Evolutionary conservation across 2,329 filamentous ascomycete genomes (phyloP), one percentile per base, ranked within the genome.

Genomic region (Hyphodiscus sp.): DNA sequence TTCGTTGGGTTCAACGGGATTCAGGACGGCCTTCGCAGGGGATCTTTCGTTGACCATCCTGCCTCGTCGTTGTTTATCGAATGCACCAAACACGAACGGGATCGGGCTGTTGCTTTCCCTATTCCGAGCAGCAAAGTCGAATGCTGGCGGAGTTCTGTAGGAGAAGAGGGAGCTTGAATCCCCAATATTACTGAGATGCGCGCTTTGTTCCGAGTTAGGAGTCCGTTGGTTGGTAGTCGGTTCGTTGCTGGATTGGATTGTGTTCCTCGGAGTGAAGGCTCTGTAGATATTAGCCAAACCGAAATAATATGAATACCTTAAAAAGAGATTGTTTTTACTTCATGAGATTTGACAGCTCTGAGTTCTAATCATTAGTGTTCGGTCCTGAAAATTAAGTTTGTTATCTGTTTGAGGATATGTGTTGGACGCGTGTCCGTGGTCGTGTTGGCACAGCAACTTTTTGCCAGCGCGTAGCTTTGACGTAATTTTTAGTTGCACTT

Each of bases 11-110:
- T 50, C 56, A 26, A 58, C 56, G 38, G 64, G 54, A 11, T 55
- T 54, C 10, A 64, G 51, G 33, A 61, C 58, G 4, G 54, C 63
- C 58, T 67, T 68, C 20, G 63, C 64, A 54, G 67, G 65, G 44
- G 61, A 64, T 60, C 62, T 54, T 58, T 69, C 66, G 47, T 66
- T 68, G 45, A 68, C 67, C 66, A 69, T 69, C 38, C 55, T 63
- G 6, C 26, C 44, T 51, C 30, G 51, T 11, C 2, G 29, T 19
- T 41, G 26, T 23, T 57, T 51, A 45, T 58, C 46, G 16, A 54
- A 54, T 52, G 52, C 51, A 10, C 58, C 58, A 44, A 58, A 62
- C 8, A 60, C 55, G 42, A 61, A 61, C 11, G 59, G 55, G 38
- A 63, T 58, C 6, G 59, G 55, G 29, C 53, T 56, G 13, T 58